Evolutionary conservation across 768 basidiomycete genomes (phyloP), one percentile per base, ranked within the genome.

Genomic region (Strobilomyces confusus): DNA sequence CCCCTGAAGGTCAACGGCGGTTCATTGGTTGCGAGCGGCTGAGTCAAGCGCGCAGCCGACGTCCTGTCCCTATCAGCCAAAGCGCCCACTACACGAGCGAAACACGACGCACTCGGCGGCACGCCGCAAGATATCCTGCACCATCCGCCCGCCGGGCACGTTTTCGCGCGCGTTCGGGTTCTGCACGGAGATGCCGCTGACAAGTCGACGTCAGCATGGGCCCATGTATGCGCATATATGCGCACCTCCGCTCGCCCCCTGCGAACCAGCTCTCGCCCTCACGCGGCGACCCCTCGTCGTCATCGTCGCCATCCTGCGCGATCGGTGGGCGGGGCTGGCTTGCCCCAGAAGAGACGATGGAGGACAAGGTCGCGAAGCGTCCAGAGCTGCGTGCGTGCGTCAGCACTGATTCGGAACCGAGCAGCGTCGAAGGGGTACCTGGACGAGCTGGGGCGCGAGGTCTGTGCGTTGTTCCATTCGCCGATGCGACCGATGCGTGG

Each of bases 201-300:
- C 32, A 13, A 8, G 9, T 41, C 41, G 17, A 32, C n/a, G 41
- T 44, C 33, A 30, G 14, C 8, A 13, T 44, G 1, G 13, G 23
- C 3, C 1, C 1, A 43, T 9, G 6, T 25, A 43, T 14, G 11
- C 15, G 5, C 34, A 4, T 46, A 19, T 36, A 19, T 23, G 47
- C 67, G 30, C 32, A 90, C 94, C 92, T 94, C 64, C 91, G 77
- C 68, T 95, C 95, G 0, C 95, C 95, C n/a, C 95, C 95, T 4
- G 95, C 87, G 69, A 92, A 98, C 79, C 86, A 90, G 59, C 77
- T 85, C 61, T 90, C 82, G 2, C 76, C 73, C 17, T 79, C 77
- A 33, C 43, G 42, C 1, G 54, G 56, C 6, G 52, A 44, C 1
- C 77, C 76, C 4, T 75, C 75, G 12, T 76, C 78, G 1, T 82